These are phyloP conservation scores for Amanita muscaria DNA, from an alignment of 768 basidiomycete species.

Conservation along the genomic window DNA sequence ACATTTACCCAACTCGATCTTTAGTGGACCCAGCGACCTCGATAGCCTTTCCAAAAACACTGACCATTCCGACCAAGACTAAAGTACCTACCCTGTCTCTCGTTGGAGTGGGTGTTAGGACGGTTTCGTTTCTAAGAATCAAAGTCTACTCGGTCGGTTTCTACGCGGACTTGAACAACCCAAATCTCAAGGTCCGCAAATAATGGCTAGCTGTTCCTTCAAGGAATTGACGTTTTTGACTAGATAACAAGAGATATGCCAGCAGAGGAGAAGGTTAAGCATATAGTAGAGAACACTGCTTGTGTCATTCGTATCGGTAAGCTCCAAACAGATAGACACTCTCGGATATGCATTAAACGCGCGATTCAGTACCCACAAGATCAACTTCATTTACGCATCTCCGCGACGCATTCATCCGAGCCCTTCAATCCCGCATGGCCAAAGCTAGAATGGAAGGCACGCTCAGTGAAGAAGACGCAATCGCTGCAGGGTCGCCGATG, in stretches of 20 bases:
- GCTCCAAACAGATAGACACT: slow-evolving; percentile 9
- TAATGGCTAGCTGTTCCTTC: neutral
- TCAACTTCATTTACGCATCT: slow-evolving; percentile 71
- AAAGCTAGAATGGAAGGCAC: slow-evolving; percentile 40
- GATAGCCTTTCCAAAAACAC: slow-evolving; percentile 60
- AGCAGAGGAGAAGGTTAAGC: slow-evolving; percentile 60
- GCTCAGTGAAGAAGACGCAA: slow-evolving; percentile 52
- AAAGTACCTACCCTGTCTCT: slow-evolving; percentile 57
- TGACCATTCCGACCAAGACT: slow-evolving; percentile 60
- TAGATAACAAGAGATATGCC: slow-evolving; percentile 50
- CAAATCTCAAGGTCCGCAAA: slow-evolving; percentile 43
- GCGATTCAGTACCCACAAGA: slow-evolving; percentile 66
- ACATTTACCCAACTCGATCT: too few species aligned
- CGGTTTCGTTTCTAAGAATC: slow-evolving; percentile 80
- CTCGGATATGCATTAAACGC: neutral
- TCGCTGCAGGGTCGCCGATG: slow-evolving; percentile 50
- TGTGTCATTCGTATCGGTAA: slow-evolving; percentile 71
- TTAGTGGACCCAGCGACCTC: slow-evolving; percentile 68
- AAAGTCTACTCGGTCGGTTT: slow-evolving; percentile 88
- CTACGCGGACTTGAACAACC: slow-evolving; percentile 74
- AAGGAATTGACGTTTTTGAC: neutral
- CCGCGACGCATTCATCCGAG: slow-evolving; percentile 75
- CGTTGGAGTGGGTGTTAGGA: slow-evolving; percentile 81
- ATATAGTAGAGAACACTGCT: slow-evolving; percentile 57
- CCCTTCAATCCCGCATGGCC: slow-evolving; percentile 53